Base-by-base conservation (phyloP, 768 basidiomycete species). In the Termitomyces sp. region DNA sequence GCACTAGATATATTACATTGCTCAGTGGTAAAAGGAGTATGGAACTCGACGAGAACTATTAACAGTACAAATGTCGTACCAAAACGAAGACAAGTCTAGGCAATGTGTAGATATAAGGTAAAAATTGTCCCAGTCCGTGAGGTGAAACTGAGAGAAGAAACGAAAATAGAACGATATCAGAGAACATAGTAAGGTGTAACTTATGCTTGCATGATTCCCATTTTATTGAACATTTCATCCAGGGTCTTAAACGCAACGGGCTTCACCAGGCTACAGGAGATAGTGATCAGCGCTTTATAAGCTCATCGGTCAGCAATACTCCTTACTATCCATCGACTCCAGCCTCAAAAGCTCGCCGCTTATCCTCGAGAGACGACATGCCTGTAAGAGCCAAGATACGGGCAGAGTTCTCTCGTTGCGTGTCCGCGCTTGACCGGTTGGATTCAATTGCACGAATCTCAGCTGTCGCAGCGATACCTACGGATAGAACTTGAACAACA, bases 251-350 rank as follows among this genome's bases (percentile, higher is more conserved):
- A 90, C n/a, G 91, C 90, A 20, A 98, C 93, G 12, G 95, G 95
- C 71, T 98, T 98, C 57, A 97, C 92, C 20, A 96, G 81, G 66
- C 94, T 95, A 61, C 0, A 61, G 2, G 12, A 28, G 18, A 22
- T 28, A 4, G 3, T 26, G 24, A 42, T 57, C 13, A 57, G 53
- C 18, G 13, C 24, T 13, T n/a, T 24, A 6, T 8, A 22, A n/a
- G 9, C 26, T 8, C 1, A 8, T 13, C 36, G 28, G 30, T 13
- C 32, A 20, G 24, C 16, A 26, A n/a, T 33, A 85, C 92, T 62
- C 85, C 92, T 62, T 67, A 95, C 93, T 96, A 96, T 74, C 95
- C 94, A 63, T 97, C 92, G 52, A 98, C 93, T 0, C 95, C 95
- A 53, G 90, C 91, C 46, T 91, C 87, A 61, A 96, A 96, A 0